Base-by-base conservation (phyloP, 306 rosid genomes). In the Begonia masoniana region DNA sequence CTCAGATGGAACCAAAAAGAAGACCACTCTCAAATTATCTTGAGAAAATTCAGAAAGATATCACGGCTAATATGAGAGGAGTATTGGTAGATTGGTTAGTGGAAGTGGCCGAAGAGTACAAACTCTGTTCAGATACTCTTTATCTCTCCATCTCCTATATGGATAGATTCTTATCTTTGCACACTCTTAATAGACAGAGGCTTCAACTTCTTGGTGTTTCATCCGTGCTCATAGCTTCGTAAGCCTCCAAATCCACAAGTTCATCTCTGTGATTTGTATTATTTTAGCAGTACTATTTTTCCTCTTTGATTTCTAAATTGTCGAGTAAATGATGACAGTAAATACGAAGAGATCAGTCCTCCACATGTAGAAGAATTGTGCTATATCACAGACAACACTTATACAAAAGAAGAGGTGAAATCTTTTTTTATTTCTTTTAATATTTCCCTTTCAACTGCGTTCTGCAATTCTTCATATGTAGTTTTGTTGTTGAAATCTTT, bases 11-110 rank as follows among this genome's bases (percentile, higher is more conserved):
- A 16, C 73, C 84, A 14, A 70, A 73, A 31, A 73, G 80, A 73
- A 74, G 92, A 23, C 96, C 99, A 1, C 23, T 72, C 6, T 62
- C 79, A 0, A 76, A 83, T 72, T 91, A 81, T 57, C 13, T 81
- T 2, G 83, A 72, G 43, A 78, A 58, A 52, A 71, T 83, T 68
- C 96, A 91, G 82, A 77, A 43, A n/a, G 94, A 85, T 45, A 15
- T 91, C 24, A 75, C 73, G 70, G 73, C 84, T 2, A 75, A 65
- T 47, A 85, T 91, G 96, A 75, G 96, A 43, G 92, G 86, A 46
- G 60, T 81, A 24, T 51, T 91, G 56, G 88, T 91, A 12, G 96
- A 91, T 70, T 91, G 99, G 99, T 70, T 91, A 62, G 88, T 91
- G 12, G 92, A 86, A 47, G 96, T 91, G 63, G 85, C 99, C 0